These are phyloP conservation scores for Thalia dealbata DNA, from an alignment of 176 grass and related monocot genomes.

Conservation along the genomic window DNA sequence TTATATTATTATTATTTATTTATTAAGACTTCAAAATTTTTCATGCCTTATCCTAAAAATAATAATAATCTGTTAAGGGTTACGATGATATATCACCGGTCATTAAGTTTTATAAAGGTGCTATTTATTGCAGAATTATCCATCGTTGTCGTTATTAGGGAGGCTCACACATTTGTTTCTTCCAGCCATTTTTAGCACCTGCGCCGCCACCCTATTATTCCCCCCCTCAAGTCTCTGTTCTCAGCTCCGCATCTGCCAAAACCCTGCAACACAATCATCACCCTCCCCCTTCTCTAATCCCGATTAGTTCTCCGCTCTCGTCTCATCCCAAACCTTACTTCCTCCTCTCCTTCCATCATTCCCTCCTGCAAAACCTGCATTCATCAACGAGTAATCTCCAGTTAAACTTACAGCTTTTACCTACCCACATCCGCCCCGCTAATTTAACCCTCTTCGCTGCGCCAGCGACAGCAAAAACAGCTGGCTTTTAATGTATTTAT, in stretches of 20 bases:
- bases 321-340: neutral
- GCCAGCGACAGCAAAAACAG: neutral
- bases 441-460: neutral
- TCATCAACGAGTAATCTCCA: neutral
- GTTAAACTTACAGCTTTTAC: neutral
- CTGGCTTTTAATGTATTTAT: neutral
- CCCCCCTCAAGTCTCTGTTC: neutral
- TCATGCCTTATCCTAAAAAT: no score
- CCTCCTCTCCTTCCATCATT: no score
- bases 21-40: no score
- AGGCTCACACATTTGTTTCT: neutral
- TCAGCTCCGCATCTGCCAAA: neutral
- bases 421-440: neutral
- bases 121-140: no score
- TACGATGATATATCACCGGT: no score
- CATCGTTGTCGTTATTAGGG: no score
- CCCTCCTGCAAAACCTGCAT: neutral
- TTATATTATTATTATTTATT: no score
- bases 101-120: no score
- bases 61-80: no score
- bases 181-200: neutral
- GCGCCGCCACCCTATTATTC: constrained; percentile 2
- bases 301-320: neutral
- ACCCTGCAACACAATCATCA: neutral
- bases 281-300: neutral